These are phyloP conservation scores for Opeltia flavorubescens DNA, from an alignment of 495 filamentous ascomycete genomes.

Conservation along the genomic window DNA sequence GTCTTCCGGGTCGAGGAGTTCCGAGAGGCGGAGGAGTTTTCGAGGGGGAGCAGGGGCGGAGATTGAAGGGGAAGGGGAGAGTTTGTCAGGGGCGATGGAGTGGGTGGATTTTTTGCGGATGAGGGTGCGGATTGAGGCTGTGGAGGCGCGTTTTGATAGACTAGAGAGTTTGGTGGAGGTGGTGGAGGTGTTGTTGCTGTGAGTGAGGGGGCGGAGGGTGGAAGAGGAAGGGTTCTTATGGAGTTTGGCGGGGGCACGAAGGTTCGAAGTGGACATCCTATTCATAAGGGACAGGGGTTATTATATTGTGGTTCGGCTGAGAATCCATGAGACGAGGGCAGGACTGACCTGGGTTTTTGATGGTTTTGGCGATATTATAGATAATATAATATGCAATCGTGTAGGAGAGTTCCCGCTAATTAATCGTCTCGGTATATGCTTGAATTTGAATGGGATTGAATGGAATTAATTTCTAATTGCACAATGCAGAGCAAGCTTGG, in stretches of 20 bases:
- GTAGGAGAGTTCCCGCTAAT: no score
- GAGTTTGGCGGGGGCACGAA: background rate
- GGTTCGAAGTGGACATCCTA: background rate
- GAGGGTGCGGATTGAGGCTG: background rate
- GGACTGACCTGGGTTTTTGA: no score
- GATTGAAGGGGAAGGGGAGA: slow-evolving; percentile 5
- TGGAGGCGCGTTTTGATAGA: slow-evolving; percentile 3
- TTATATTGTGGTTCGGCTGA: no score
- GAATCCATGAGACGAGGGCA: no score
- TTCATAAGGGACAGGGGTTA: no score
- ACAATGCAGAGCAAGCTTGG: no score
- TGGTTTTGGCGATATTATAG: no score
- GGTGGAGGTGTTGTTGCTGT: background rate
- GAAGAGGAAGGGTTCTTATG: background rate
- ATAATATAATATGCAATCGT: no score
- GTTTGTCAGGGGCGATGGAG: background rate
- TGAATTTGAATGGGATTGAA: no score
- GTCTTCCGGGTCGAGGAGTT: slow-evolving; percentile 21
- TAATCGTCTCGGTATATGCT: no score
- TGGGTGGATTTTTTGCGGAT: background rate
- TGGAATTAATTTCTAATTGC: no score
- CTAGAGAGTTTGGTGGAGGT: slow-evolving; percentile 8
- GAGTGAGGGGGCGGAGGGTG: background rate
- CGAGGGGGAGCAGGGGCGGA: slow-evolving; percentile 16
- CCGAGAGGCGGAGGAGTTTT: slow-evolving; percentile 16